Base-by-base conservation (phyloP, 1,284 basidiomycete genomes). In the Xanthoconium separans region DNA sequence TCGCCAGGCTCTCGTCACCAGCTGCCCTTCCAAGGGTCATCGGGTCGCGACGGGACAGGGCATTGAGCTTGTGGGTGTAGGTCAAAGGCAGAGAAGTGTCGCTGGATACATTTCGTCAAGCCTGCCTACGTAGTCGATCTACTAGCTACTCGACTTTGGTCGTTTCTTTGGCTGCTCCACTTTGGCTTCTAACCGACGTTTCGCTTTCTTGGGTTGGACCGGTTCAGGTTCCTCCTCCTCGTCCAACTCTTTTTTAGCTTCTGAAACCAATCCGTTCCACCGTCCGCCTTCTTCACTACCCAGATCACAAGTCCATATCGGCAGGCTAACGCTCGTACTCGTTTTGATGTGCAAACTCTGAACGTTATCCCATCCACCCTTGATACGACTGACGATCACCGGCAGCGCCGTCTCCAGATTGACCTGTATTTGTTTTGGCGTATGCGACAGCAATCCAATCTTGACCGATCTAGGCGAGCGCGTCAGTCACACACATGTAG, bases 341-440 rank as follows among this genome's bases (percentile, higher is more conserved):
- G 94, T 97, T 76, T 99, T 99, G 76, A 99, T 85, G 61, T 95
- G 83, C 29, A 99, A 72, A 56, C 84, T 88, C 65, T 97, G 93
- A 46, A 99, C 77, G 68, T 98, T 98, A 53, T 90, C 86, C 95
- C 95, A 98, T 22, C 85, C 89, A 46, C 86, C 91, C 58, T 84
- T 81, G 60, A 98, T 82, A 49, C 80, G 78, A 55, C 77, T 73
- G 36, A 88, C 81, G 54, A 96, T 76, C n/a, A 80, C 81, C 3
- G 96, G 95, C 2, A 98, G 75, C 1, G 91, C 89, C 9, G 79
- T 79, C 62, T 86, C 75, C 24, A 98, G 75, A 75, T 99, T 98
- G 12, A 83, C 85, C 36, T 91, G 70, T 9, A 95, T 80, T 65
- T 98, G 85, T 4, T 80, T 72, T 1, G 88, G 78, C 7, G 81